Conservation (phyloP, 2,329 filamentous ascomycete genomes). For the Penicillium sp. region DNA sequence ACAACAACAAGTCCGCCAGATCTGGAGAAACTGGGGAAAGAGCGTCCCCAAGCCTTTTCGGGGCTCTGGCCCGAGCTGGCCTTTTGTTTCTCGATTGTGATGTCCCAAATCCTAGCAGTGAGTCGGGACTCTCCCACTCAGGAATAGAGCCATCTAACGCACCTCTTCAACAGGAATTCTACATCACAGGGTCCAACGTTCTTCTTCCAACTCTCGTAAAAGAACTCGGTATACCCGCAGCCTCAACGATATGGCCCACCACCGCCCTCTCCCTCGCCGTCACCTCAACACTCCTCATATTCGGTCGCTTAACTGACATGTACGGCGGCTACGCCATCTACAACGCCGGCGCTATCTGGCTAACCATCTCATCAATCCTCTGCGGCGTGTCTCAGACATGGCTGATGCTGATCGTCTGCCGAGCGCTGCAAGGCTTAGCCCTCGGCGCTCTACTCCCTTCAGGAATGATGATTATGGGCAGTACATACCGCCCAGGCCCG, state of each 20-base stretch:
- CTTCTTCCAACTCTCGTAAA: constrained; percentile 66
- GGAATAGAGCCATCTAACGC: background rate
- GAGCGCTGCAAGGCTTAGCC: constrained; percentile 73
- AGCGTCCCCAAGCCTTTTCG: constrained; percentile 60
- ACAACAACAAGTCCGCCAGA: constrained; percentile 19
- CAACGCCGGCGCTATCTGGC: constrained; percentile 63
- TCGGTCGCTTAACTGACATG: constrained; percentile 62
- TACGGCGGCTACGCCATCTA: constrained; percentile 65
- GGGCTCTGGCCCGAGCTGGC: constrained; percentile 58
- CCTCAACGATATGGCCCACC: constrained; percentile 59
- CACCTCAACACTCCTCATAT: constrained; percentile 53
- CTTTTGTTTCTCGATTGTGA: constrained; percentile 64
- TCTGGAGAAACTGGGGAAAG: constrained; percentile 63
- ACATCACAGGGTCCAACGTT: constrained; percentile 72
- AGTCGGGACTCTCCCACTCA: constrained; percentile 19
- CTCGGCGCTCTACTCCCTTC: constrained; percentile 71
- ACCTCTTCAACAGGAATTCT: constrained; percentile 59
- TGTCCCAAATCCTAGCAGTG: constrained; percentile 64
- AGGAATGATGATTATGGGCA: constrained; percentile 66
- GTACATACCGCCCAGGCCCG: constrained; percentile 66
- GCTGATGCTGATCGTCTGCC: constrained; percentile 71
- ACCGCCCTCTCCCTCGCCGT: constrained; percentile 55
- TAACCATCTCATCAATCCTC: constrained; percentile 68
- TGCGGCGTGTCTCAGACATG: constrained; percentile 69
- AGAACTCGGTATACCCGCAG: constrained; percentile 66